Conservation (phyloP, 192 early-diverging fungal species). For the Coemansia sp. region DNA sequence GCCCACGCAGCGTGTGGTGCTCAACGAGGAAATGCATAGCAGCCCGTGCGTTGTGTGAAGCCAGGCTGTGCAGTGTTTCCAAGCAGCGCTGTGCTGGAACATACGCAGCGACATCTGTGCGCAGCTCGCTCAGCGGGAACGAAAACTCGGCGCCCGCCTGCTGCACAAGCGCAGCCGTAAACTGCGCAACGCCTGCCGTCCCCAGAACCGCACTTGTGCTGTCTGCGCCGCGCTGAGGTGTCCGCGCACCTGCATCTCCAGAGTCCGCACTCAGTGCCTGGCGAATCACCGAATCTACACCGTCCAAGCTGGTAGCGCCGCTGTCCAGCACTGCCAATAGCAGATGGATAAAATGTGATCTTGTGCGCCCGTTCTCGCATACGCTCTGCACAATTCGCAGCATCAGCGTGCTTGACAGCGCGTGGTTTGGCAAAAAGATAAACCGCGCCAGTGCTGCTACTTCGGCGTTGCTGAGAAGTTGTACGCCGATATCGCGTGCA, state of each 20-base stretch:
- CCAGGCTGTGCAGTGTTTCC: slow-evolving; percentile 78
- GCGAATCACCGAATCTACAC: slow-evolving; percentile 40
- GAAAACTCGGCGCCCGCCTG: slow-evolving; percentile 35
- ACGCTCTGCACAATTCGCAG: slow-evolving; percentile 55
- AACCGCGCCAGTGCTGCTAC: slow-evolving; percentile 82
- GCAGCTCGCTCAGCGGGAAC: slow-evolving; percentile 49
- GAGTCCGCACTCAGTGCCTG: slow-evolving; percentile 13
- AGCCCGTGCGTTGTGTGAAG: slow-evolving; percentile 69
- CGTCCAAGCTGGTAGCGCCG: slow-evolving; percentile 45
- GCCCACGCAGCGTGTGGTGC: slow-evolving; percentile 46
- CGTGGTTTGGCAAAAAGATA: slow-evolving; percentile 82
- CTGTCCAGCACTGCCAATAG: slow-evolving; percentile 84
- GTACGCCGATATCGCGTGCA: slow-evolving; percentile 39
- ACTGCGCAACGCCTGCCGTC: slow-evolving; percentile 32
- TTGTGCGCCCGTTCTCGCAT: slow-evolving; percentile 85
- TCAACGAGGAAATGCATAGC: slow-evolving; percentile 69
- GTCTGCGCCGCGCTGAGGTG: not conserved
- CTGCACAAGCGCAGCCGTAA: slow-evolving; percentile 39
- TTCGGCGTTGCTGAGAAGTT: slow-evolving; percentile 76
- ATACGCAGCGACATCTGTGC: slow-evolving; percentile 72
- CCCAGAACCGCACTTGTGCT: slow-evolving; percentile 13
- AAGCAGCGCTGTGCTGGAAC: slow-evolving; percentile 87
- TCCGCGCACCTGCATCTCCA: not conserved
- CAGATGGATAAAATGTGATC: slow-evolving; percentile 80
- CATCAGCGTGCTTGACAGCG: slow-evolving; percentile 63